phyloP scores from a whole-genome alignment of 139 green algal species.

The Micractinium sp. region DNA sequence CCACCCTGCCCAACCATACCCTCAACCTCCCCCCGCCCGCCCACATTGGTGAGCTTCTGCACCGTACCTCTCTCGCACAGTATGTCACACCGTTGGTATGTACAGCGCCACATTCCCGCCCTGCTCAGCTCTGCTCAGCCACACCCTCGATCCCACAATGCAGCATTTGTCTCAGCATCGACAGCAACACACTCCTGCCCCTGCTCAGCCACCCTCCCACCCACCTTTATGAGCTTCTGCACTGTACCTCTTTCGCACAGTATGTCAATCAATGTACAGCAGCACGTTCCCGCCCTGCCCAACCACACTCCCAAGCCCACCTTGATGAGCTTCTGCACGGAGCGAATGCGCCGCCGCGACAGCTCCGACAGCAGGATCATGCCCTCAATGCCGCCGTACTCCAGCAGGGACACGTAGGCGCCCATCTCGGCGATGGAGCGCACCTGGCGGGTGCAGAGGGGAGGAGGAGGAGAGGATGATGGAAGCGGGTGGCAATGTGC shows the following conservation, averaged over 20 bases:
- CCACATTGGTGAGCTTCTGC: too few relatives aligned
- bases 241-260: too few relatives aligned
- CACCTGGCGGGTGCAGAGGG: neutral
- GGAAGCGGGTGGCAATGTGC: too few relatives aligned
- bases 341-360: conserved; percentile 96
- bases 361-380: conserved; percentile 99
- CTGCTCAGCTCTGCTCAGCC: too few relatives aligned
- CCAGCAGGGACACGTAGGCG: conserved; percentile 96
- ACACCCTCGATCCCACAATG: too few relatives aligned
- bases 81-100: too few relatives aligned
- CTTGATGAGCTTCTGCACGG: conserved; percentile 99
- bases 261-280: neutral
- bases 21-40: too few relatives aligned
- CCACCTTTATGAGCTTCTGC: too few relatives aligned
- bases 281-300: neutral
- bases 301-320: conserved; percentile 16
- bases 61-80: too few relatives aligned
- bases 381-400: conserved; percentile 93
- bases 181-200: neutral
- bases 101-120: too few relatives aligned
- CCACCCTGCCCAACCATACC: too few relatives aligned
- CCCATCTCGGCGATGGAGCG: conserved; percentile 97
- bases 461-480: neutral
- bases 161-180: too few relatives aligned
- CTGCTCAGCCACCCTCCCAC: neutral